phyloP scores from a whole-genome alignment of 768 basidiomycete species.

The Mycena olivaceomarginata region DNA sequence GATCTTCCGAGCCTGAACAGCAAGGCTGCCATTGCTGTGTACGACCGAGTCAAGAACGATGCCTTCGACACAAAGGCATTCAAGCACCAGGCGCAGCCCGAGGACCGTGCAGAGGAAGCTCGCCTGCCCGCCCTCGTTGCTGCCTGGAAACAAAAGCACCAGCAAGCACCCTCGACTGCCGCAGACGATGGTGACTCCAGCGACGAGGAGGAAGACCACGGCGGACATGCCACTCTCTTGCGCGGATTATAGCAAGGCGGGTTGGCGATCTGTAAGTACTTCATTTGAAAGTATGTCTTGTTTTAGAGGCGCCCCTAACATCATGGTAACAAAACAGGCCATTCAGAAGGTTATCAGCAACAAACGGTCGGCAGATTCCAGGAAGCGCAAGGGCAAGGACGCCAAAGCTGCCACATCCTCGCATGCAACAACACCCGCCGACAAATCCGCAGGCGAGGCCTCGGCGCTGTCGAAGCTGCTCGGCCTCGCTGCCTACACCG shows the following conservation, averaged over 20 bases:
- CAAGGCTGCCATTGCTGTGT: neutral
- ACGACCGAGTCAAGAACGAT: neutral
- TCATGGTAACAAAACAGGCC: neutral
- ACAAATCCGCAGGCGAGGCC: too few relatives aligned
- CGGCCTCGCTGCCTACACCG: conserved; percentile 1
- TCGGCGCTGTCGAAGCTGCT: neutral
- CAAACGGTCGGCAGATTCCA: conserved; percentile 12
- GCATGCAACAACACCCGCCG: neutral
- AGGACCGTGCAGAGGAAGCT: neutral
- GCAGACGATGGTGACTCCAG: neutral
- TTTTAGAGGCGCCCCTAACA: neutral
- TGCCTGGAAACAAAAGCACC: neutral
- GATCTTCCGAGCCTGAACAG: neutral
- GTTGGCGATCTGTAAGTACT: conserved; percentile 19
- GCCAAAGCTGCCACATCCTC: neutral
- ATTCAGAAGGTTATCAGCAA: conserved; percentile 36
- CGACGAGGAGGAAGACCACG: conserved; percentile 16
- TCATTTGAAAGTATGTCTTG: neutral
- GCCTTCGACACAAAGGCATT: neutral
- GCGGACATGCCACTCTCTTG: neutral
- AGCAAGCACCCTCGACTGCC: neutral
- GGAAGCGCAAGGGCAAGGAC: neutral
- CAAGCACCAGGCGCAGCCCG: neutral
- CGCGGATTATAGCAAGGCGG: conserved; percentile 18
- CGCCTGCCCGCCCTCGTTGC: neutral